Conservation (phyloP, 306 rosid genomes). For the Lathyrus tuberosus region DNA sequence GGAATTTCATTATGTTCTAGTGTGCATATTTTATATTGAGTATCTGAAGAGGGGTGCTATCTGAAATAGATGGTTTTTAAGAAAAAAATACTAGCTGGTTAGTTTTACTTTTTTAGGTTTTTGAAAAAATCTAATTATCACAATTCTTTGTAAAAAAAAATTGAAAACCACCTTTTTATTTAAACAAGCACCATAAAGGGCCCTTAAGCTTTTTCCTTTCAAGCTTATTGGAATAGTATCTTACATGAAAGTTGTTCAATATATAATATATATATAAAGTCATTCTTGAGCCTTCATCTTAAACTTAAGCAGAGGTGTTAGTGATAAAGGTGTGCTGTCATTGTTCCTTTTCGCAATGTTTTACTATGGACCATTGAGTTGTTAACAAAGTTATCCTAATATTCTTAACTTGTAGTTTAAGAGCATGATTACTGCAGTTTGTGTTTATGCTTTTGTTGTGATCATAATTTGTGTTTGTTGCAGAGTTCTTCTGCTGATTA, state of each 20-base stretch:
- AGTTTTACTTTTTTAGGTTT: too few relatives aligned
- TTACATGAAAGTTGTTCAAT: conserved; percentile 3
- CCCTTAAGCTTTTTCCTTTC: background rate
- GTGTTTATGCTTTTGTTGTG: conserved; percentile 29
- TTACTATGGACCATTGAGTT: background rate
- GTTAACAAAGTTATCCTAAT: background rate
- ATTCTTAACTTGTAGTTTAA: background rate
- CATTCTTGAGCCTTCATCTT: background rate
- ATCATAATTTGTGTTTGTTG: conserved; percentile 16
- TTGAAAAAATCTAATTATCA: too few relatives aligned
- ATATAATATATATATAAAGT: background rate
- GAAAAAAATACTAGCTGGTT: too few relatives aligned
- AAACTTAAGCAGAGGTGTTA: background rate
- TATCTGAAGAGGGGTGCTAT: background rate
- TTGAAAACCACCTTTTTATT: background rate
- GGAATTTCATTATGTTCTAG: background rate
- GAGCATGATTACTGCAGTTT: conserved; percentile 3
- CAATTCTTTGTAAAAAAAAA: too few relatives aligned
- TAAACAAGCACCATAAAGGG: background rate
- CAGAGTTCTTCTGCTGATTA: conserved; percentile 4
- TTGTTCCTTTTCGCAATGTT: background rate
- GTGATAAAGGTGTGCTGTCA: too few relatives aligned
- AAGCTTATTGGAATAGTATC: conserved; percentile 1
- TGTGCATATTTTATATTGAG: background rate
- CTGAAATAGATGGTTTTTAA: too few relatives aligned